These are phyloP conservation scores for Kuraishia ogatae DNA, from an alignment of 805 yeast genomes.

Conservation along the genomic window DNA sequence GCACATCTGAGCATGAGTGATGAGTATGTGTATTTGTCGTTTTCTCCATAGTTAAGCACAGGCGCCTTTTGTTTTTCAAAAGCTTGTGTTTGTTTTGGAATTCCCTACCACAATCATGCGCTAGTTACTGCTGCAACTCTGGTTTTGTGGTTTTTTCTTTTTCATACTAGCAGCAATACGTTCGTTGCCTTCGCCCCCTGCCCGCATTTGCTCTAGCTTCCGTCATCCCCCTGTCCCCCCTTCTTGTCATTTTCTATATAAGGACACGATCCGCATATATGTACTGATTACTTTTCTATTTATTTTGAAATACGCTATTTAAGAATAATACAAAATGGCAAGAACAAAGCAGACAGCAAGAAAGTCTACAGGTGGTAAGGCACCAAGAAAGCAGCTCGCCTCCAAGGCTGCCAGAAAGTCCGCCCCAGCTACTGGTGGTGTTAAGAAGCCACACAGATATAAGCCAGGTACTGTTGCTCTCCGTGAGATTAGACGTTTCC, in stretches of 20 bases:
- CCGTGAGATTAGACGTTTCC: slow-evolving; percentile 96
- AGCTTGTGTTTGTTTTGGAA: background rate
- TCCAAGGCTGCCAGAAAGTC: slow-evolving; percentile 91
- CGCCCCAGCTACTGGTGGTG: slow-evolving; percentile 89
- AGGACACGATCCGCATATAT: background rate
- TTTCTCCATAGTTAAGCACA: background rate
- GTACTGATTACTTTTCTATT: background rate
- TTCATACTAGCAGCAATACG: background rate
- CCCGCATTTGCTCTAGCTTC: background rate
- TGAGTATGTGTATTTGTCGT: background rate
- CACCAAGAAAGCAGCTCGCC: slow-evolving; percentile 90
- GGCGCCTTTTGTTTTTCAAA: background rate
- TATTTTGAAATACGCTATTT: background rate
- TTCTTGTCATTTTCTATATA: background rate
- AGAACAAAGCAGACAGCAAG: slow-evolving; percentile 93
- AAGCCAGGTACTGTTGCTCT: slow-evolving; percentile 96
- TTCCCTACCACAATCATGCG: background rate
- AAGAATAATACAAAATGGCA: slow-evolving; percentile 44
- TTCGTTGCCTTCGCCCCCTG: background rate
- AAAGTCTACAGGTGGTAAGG: slow-evolving; percentile 93
- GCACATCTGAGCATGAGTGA: background rate
- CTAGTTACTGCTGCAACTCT: background rate
- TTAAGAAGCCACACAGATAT: slow-evolving; percentile 91
- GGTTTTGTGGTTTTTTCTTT: background rate
- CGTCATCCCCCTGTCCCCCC: background rate